A percentile compares a stretch with the other conserved stretches of the same genome.
Evolutionary conservation across 805 yeast genomes (phyloP).

Genomic region (Pichia kluyveri): DNA sequence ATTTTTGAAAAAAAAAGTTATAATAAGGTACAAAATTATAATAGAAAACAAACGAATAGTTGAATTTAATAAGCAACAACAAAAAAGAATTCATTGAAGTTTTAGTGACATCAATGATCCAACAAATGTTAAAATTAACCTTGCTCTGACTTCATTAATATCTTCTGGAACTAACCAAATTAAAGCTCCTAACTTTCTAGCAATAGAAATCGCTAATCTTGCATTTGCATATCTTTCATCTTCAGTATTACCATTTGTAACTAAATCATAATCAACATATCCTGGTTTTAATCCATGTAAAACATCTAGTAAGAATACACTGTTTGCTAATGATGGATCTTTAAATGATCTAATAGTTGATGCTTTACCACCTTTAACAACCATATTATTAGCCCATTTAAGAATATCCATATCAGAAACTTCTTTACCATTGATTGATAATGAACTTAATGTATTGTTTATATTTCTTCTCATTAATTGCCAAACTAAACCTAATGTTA

Average conservation of each 20-base stretch:
- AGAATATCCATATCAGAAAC: constrained; percentile 79
- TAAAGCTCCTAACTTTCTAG: constrained; percentile 94
- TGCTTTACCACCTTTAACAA: constrained; percentile 72
- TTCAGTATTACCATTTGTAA: constrained; percentile 65
- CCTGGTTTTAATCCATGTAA: constrained; percentile 94
- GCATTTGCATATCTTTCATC: constrained; percentile 93
- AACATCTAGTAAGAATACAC: constrained; percentile 80
- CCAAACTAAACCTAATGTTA: constrained; percentile 93
- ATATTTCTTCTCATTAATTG: constrained; percentile 97
- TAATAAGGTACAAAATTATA: neutral
- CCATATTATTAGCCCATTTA: constrained; percentile 89
- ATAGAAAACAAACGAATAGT: neutral
- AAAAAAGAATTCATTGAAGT: neutral
- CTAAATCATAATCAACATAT: constrained; percentile 92
- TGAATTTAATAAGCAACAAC: neutral
- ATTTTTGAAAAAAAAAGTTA: neutral
- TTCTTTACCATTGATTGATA: constrained; percentile 66
- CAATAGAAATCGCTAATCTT: constrained; percentile 93
- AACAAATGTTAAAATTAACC: constrained; percentile 87
- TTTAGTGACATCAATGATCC: constrained; percentile 84
- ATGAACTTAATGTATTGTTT: constrained; percentile 65
- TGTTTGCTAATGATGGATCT: constrained; percentile 68
- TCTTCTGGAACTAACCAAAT: constrained; percentile 99
- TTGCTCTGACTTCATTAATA: constrained; percentile 89
- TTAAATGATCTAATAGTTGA: constrained; percentile 73